Percentiles rank a stretch among this genome's conserved stretches.
Conservation (phyloP, 306 rosid genomes). For the Rosa chinensis region DNA sequence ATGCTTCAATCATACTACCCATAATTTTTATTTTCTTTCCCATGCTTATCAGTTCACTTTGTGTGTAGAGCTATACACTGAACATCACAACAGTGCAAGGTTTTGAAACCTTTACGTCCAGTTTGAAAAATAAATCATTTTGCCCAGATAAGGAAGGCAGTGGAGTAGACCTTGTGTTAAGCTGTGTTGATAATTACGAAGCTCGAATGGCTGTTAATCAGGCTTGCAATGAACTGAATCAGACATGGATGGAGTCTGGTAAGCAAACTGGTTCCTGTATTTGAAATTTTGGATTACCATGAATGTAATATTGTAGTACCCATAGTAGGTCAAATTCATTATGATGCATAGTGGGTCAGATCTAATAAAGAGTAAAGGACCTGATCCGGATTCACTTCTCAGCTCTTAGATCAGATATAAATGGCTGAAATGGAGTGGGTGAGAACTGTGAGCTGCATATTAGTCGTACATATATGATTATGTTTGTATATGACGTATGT, state of each 20-base stretch:
- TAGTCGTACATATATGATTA: not conserved
- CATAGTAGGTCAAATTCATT: not conserved
- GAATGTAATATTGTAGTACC: not conserved
- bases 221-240: conserved; percentile 96
- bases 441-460: not conserved
- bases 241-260: conserved; percentile 99
- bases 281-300: conserved; percentile 7
- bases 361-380: not conserved
- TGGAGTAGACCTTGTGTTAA: conserved; percentile 90
- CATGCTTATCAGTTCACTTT: conserved; percentile 37
- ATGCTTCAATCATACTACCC: not conserved
- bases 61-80: conserved; percentile 74
- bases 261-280: conserved; percentile 15
- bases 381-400: not conserved
- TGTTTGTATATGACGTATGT: not conserved
- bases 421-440: not conserved
- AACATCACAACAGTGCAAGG: conserved; percentile 93
- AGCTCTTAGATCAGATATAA: not conserved
- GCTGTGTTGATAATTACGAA: conserved; percentile 99
- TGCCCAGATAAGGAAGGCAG: conserved; percentile 62
- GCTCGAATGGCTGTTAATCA: conserved; percentile 99
- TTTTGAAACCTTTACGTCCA: conserved; percentile 76
- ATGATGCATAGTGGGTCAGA: not conserved
- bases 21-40: conserved; percentile 2
- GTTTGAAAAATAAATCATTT: conserved; percentile 80